Base-by-base conservation (phyloP, 148 eudicot genomes). In the Spergularia bocconei region DNA sequence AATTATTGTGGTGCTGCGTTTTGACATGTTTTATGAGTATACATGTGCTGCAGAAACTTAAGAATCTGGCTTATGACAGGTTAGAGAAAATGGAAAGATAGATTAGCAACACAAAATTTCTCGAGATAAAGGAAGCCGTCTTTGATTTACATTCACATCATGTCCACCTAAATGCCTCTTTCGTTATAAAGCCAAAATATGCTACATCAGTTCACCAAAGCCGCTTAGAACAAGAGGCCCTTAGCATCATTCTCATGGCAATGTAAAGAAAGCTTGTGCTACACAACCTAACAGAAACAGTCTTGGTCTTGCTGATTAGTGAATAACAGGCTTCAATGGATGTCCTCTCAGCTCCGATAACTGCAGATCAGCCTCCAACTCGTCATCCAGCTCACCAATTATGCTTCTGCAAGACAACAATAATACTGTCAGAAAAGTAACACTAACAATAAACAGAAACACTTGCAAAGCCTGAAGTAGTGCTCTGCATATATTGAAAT, bases 381-480 rank as follows among this genome's bases (percentile, higher is more conserved):
- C 98, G 74, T 91, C 98, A 80, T 93, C 98, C 13, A 93, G 58
- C 83, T 93, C 96, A 11, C 98, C 98, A 38, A 91, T 88, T 41
- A 93, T 79, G 88, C 98, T 87, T 91, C 98, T 91, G 85, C 82
- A 36, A 68, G 33, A 71, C 55, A 21, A 70, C 36, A 65, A 52
- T 16, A 54, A 69, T 8, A 16, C 41, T 53, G 55, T 19, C 72
- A 51, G 20, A 17, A 29, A 51, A 13, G 16, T 23, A 11, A 23
- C 41, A 10, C 10, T 21, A 50, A 12, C 17, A 67, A 13, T 16
- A 51, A 51, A 69, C 38, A 69, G n/a, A 52, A 23, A 21, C 13
- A 6, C 15, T 12, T 39, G 4, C 23, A 41, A 57, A n/a, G 8
- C 10, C 20, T 19, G 20, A 51, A 16, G 15, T 41, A 29, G 23